Conservation (phyloP, 192 early-diverging fungal species). For the Podila epigama region DNA sequence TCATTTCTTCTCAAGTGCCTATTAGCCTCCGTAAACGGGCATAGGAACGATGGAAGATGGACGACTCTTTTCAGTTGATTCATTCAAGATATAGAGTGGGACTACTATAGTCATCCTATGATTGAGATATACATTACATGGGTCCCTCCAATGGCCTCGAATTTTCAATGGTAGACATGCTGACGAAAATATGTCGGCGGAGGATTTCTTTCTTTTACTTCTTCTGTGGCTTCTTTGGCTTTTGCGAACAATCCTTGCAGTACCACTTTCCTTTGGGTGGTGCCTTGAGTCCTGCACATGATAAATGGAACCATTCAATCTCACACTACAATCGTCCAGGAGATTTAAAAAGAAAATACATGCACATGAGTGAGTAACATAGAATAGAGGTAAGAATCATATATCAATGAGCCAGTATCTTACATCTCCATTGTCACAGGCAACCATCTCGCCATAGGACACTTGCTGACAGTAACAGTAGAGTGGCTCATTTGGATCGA, state of each 20-base stretch:
- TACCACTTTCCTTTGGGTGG: constrained; percentile 97
- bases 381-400: background rate
- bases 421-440: constrained; percentile 90
- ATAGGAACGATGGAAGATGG: too few species aligned
- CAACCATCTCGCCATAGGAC: constrained; percentile 98
- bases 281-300: constrained; percentile 87
- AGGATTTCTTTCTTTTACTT: constrained; percentile 47
- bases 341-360: too few species aligned
- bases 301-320: constrained; percentile 98
- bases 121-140: too few species aligned
- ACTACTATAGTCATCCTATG: too few species aligned
- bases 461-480: constrained; percentile 98
- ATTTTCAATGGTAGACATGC: too few species aligned
- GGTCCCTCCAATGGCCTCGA: too few species aligned
- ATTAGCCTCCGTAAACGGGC: too few species aligned
- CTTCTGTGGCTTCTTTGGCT: constrained; percentile 61
- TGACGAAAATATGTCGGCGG: too few species aligned
- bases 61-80: too few species aligned
- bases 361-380: background rate
- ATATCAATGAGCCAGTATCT: too few species aligned
- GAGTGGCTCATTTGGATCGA: constrained; percentile 95
- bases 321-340: constrained; percentile 66
- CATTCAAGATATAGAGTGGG: too few species aligned
- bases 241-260: constrained; percentile 81
- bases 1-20: too few species aligned